These are phyloP conservation scores for Coleophoma cylindrospora DNA, from an alignment of 2,329 filamentous ascomycete genomes.

Conservation along the genomic window DNA sequence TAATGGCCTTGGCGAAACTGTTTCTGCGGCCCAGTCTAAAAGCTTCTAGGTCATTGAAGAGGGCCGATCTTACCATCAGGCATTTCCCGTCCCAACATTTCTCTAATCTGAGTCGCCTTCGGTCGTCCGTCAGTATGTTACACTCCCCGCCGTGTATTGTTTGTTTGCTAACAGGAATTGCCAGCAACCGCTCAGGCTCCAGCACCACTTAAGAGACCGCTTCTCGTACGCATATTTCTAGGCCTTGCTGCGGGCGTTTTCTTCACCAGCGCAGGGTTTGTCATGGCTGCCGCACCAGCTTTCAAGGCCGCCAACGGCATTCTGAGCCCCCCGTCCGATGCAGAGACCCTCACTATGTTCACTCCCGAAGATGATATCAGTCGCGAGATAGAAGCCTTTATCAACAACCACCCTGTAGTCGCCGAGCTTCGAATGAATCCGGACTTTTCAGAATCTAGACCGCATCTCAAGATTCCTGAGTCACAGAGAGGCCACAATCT, in stretches of 20 bases:
- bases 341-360: slow-evolving; percentile 67
- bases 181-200: not conserved
- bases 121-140: not conserved
- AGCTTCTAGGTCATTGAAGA: not conserved
- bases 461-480: slow-evolving; percentile 80
- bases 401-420: slow-evolving; percentile 72
- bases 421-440: slow-evolving; percentile 61
- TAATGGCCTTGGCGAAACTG: not conserved
- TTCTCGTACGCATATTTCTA: slow-evolving; percentile 39
- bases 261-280: slow-evolving; percentile 47
- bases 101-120: not conserved
- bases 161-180: not conserved
- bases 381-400: slow-evolving; percentile 63
- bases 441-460: slow-evolving; percentile 70
- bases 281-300: slow-evolving; percentile 50
- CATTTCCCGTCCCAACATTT: not conserved
- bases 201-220: slow-evolving; percentile 27
- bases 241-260: slow-evolving; percentile 41
- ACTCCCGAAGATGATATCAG: slow-evolving; percentile 45
- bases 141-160: not conserved
- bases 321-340: slow-evolving; percentile 57
- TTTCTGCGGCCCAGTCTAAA: not conserved
- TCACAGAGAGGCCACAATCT: slow-evolving; percentile 68
- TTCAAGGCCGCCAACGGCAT: slow-evolving; percentile 42
- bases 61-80: not conserved